Base-by-base conservation (phyloP, 345 rosid genomes). In the Reutealis trisperma region DNA sequence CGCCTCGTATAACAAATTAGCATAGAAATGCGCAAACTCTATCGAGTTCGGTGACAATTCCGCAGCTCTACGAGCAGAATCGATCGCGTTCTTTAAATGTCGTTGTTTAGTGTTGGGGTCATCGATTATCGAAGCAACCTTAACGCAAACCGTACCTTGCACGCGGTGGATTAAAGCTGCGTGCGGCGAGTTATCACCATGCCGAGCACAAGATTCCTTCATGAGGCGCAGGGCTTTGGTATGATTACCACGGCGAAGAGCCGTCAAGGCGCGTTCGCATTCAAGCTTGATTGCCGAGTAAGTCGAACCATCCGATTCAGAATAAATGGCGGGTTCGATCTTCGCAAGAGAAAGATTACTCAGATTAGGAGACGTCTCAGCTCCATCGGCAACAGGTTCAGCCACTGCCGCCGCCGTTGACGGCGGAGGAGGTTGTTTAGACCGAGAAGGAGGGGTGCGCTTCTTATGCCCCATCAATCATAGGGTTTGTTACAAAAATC, bases 161-260 rank as follows among this genome's bases (percentile, higher is more conserved):
- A 96, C 93, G n/a, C 97, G 94, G 79, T 87, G 80, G 58, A 87
- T 72, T 63, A 93, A 82, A 49, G 97, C 94, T 41, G 91, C 83
- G 47, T 82, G 79, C 14, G 77, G 72, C 61, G 87, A 80, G 86
- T 75, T 70, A 81, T 88, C 65, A 2, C 73, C 92, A 66, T 92
- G 88, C 42, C 86, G 89, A 6, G 85, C 47, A 69, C 89, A 86
- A 1, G 87, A 85, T n/a, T 92, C 95, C 85, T 92, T 96, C 91
- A 96, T 92, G 11, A 92, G 87, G 61, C 97, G 89, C 45, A 92
- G 83, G 74, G 98, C 97, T 79, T 91, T 93, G 67, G 77, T 91
- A 83, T 93, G 92, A 84, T 93, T 93, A 25, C 99, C 99, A 1
- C 95, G 85, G 75, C 89, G 95, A 24, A 93, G 88, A 22, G 98